These are phyloP conservation scores for Nothophytophthora sp. DNA, from an alignment of 352 stramenopile species.

Conservation along the genomic window DNA sequence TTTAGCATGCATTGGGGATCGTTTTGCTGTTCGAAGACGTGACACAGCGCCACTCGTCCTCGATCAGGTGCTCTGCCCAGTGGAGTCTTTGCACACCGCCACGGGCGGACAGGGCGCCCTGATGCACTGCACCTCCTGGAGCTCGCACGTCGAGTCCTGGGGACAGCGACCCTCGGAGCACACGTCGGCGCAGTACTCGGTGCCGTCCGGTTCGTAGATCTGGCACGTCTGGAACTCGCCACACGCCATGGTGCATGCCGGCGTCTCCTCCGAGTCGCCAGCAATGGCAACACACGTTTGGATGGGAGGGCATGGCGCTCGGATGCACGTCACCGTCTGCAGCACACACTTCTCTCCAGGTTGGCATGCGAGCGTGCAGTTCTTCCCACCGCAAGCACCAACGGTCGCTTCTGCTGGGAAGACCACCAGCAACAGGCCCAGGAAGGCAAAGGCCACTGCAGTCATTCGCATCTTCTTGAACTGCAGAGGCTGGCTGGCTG, in stretches of 20 bases:
- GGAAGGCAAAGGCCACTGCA: background rate
- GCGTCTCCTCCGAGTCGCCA: background rate
- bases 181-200: conserved; percentile 13
- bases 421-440: background rate
- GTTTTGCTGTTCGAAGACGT: too few relatives aligned
- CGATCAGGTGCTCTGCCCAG: background rate
- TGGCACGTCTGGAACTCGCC: conserved; percentile 10
- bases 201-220: conserved; percentile 8
- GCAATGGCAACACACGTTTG: conserved; percentile 6
- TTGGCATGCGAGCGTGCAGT: conserved; percentile 7
- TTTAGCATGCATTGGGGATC: too few relatives aligned
- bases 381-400: background rate
- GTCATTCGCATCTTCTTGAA: background rate
- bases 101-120: conserved; percentile 11
- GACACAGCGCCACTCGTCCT: too few relatives aligned
- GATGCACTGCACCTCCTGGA: conserved; percentile 17
- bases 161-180: conserved; percentile 6
- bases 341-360: conserved; percentile 3
- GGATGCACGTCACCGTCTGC: conserved; percentile 8
- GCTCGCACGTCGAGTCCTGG: conserved; percentile 3
- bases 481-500: background rate
- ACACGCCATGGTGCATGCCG: conserved; percentile 3
- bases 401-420: conserved; percentile 1
- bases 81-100: conserved; percentile 4
- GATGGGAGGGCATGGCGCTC: conserved; percentile 7